Evolutionary conservation across 257 asterid species (phyloP), one percentile per base, ranked within the genome.

Genomic region (Osmanthus fragrans): DNA sequence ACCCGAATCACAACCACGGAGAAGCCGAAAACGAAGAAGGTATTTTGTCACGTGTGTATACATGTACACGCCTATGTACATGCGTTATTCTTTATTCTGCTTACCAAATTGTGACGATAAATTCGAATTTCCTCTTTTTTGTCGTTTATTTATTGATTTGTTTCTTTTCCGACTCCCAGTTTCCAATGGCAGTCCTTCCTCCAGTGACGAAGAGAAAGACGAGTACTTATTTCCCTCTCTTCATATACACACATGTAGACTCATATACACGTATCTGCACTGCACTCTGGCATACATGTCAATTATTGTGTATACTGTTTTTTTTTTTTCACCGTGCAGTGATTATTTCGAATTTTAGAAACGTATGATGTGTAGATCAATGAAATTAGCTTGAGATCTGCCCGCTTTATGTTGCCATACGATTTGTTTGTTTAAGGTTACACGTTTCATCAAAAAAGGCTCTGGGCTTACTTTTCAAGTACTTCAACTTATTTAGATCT

Each of bases 181-280:
- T 92, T 92, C 96, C 78, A 96, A 88, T 25, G 92, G 74, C 75
- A 88, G 92, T 79, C 73, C 89, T 39, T 39, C 81, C 77, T 90
- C 94, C 5, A 89, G 91, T 75, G 88, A 33, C 47, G 93, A 71
- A 54, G 96, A 89, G 45, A 85, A 89, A 74, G 94, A 92, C 76
- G 97, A 94, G 98, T 94, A 88, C 76, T 67, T 71, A 47, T 70
- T 32, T 75, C 68, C 76, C 75, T 60, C 25, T 77, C 73, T 75
- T 77, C 72, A 77, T 12, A 39, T 77, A 71, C 73, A 42, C 82
- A 74, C 79, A 49, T 76, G 34, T 83, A 73, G 73, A 67, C 54
- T 60, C 33, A 7, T 21, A 56, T 8, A 60, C 15, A 60, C 68
- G 33, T 25, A 23, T 60, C 32, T 21, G 16, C 68, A 23, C 32